Conservation (phyloP, 192 early-diverging fungal species). For the Backusella morwellensis region DNA sequence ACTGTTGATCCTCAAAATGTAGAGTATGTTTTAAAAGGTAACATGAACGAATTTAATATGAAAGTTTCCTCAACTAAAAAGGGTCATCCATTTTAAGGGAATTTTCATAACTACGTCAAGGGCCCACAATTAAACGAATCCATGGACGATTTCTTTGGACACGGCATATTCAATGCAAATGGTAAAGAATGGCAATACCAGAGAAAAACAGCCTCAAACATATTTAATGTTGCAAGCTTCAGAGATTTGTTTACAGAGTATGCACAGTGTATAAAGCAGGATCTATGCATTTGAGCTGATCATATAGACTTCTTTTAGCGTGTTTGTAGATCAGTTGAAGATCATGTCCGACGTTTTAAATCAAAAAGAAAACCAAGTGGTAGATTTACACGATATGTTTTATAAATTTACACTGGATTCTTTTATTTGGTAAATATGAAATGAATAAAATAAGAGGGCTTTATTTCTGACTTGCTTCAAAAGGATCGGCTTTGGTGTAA, state of each 20-base stretch:
- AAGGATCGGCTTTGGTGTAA: constrained; percentile 40
- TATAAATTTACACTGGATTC: constrained; percentile 45
- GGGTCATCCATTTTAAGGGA: neutral
- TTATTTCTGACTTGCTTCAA: no score
- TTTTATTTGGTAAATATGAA: constrained; percentile 32
- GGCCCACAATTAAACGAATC: constrained; percentile 37
- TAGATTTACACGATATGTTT: constrained; percentile 45
- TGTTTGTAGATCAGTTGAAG: constrained; percentile 23
- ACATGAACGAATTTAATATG: no score
- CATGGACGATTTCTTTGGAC: constrained; percentile 53
- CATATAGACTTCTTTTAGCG: neutral
- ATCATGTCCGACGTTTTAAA: constrained; percentile 18
- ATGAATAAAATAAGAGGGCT: no score
- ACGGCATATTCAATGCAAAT: constrained; percentile 69
- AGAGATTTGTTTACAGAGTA: constrained; percentile 34
- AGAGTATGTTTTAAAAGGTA: constrained; percentile 35
- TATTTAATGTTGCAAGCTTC: constrained; percentile 34
- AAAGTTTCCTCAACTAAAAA: neutral
- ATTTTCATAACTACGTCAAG: constrained; percentile 35
- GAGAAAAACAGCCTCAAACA: constrained; percentile 43
- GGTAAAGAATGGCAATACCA: constrained; percentile 45
- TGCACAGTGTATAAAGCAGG: neutral
- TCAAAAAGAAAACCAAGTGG: constrained; percentile 19
- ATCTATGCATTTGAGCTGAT: neutral
- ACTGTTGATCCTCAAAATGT: constrained; percentile 28